Evolutionary conservation across 2,329 filamentous ascomycete genomes (phyloP).

Genomic region (Madurella mycetomatis): DNA sequence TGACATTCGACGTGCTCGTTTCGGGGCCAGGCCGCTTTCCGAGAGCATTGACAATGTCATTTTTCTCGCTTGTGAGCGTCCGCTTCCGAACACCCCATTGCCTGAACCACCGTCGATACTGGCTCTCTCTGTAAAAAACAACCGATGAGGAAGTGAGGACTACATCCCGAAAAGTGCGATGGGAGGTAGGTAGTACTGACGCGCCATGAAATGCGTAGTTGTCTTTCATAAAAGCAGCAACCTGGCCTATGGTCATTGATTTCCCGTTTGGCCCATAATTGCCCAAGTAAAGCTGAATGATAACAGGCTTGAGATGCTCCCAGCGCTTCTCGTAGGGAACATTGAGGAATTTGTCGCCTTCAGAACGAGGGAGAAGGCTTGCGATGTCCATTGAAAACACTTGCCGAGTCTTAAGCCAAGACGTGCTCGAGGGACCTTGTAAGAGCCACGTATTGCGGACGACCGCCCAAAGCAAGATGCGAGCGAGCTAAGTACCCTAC

Average conservation of each 20-base stretch:
- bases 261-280: constrained; percentile 5
- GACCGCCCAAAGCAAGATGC: no score
- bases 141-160: no score
- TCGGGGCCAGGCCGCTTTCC: no score
- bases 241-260: constrained; percentile 5
- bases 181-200: not conserved
- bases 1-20: constrained; percentile 4
- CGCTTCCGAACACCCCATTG: constrained; percentile 6
- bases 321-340: constrained; percentile 5
- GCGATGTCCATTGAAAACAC: not conserved
- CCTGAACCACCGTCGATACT: constrained; percentile 6
- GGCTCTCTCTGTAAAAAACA: not conserved
- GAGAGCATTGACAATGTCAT: no score
- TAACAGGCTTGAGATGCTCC: constrained; percentile 1
- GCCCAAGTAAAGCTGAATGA: constrained; percentile 5
- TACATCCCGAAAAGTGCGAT: no score
- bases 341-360: not conserved
- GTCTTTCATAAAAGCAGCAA: constrained; percentile 4
- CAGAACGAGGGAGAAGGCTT: not conserved
- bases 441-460: no score
- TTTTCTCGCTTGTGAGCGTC: not conserved
- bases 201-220: constrained; percentile 2
- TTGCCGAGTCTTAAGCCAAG: no score
- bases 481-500: no score
- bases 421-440: no score